These are phyloP conservation scores for Parmales sp. DNA, from an alignment of 108 stramenopile genomes.

Conservation along the genomic window DNA sequence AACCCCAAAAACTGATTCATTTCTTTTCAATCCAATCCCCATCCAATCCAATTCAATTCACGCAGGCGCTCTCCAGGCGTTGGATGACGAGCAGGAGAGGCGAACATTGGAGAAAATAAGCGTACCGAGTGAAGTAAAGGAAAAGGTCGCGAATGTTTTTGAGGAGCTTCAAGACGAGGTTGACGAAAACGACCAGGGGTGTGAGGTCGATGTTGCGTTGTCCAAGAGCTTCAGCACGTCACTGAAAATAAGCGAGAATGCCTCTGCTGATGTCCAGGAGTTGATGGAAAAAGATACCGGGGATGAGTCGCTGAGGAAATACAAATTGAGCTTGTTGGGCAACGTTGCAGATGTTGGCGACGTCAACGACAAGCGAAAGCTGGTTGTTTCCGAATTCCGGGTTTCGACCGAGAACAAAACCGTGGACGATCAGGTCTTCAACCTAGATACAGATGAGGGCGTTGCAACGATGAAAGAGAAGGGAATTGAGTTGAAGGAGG, in stretches of 20 bases:
- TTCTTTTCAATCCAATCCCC: background rate
- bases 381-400: conserved; percentile 15
- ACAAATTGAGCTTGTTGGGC: conserved; percentile 20
- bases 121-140: background rate
- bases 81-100: background rate
- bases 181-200: background rate
- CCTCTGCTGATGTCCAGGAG: conserved; percentile 8
- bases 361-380: conserved; percentile 1
- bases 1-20: background rate
- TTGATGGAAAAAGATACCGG: conserved; percentile 10
- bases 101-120: background rate
- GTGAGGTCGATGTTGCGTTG: background rate
- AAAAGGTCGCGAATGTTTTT: background rate
- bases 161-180: conserved; percentile 10
- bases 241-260: background rate
- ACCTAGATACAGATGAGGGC: conserved; percentile 10
- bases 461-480: background rate
- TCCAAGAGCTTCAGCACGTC: background rate
- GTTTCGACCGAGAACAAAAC: conserved; percentile 8
- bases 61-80: background rate
- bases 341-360: conserved; percentile 21
- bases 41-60: background rate
- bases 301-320: conserved; percentile 23
- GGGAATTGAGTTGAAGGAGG: conserved; percentile 23
- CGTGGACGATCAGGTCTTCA: conserved; percentile 12